Base-by-base conservation (phyloP, 805 yeast species). In the Soucietia sequanensis region DNA sequence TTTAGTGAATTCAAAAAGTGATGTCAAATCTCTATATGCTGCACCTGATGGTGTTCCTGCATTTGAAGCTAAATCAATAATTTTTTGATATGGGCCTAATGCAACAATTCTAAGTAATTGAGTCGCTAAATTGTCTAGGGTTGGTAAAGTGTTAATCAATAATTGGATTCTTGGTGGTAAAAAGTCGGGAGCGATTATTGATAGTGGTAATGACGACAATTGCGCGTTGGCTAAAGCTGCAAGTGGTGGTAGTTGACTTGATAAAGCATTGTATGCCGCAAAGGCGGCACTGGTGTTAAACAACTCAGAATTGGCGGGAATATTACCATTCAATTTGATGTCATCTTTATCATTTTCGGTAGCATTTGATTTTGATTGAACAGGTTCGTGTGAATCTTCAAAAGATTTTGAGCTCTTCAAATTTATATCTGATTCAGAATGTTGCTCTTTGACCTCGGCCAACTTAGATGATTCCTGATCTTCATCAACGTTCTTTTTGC, bases 71-170 rank as follows among this genome's bases (percentile, higher is more conserved):
- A 84, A 65, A 29, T 79, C 81, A 46, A 86, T 68, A 6, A 86
- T 76, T 32, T 83, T 85, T 49, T 85, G 87, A 50, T 84, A 83
- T 3, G 95, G 84, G 4, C 84, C 84, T 17, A 76, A 70, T 6
- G 86, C 83, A 24, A 89, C 76, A 2, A 82, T 68, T 42, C 93
- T 69, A 35, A 90, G 65, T 13, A 90, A 66, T 54, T 90, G 97
- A 1, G 89, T 76, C 0, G 96, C 78, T 34, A 90, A 68, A 46
- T 86, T 86, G 52, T 89, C 96, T 40, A 90, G 61, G 1, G 86
- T 75, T 0, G 95, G 90, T 27, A 89, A 60, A 0, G 89, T 74
- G 46, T 81, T 80, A 35, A 84, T 65, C 19, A 81, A 63, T 26
- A 84, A 63, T 50, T 83, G 88, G 13, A 80, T 72, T 47, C 85